Evolutionary conservation across 768 basidiomycete genomes (phyloP), one percentile per base, ranked within the genome.

Genomic region (Termitomyces sp.): DNA sequence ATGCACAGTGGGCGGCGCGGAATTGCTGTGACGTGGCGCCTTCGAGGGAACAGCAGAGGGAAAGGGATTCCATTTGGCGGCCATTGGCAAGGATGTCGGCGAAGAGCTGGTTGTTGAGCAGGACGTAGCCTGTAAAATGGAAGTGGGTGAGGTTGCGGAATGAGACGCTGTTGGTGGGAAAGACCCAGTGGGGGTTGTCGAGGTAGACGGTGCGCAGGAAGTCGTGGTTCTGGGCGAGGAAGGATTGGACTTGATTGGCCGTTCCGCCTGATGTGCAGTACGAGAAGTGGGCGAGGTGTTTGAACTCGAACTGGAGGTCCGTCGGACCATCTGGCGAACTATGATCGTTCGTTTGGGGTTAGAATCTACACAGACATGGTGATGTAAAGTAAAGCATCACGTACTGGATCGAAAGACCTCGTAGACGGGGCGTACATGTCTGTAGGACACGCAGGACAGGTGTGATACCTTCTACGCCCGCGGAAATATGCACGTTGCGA

Each of bases 121-220:
- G 78, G 66, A 86, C 77, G 60, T 78, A 74, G 8, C 86, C 85
- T 2, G 78, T 75, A 67, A 87, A 87, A 61, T 82, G 74, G 58
- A 90, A 77, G 52, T 79, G 75, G 6, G 85, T 85, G 40, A 90
- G 78, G 67, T 88, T 84, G 30, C 84, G 81, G 51, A 87, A 75
- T 22, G 80, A 79, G 53, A 88, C 72, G 33, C 71, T 69, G 16
- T 78, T 73, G 0, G 77, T 63, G 2, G 87, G 85, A 69, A 86
- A 86, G 18, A 72, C 70, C 84, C 85, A 87, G 28, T 72, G 72
- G 8, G 70, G 73, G 62, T 82, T 84, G 53, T 80, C 76, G 62
- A 88, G 72, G 16, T 77, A 76, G 42, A 87, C 64, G 4, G 79
- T 80, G 18, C 82, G 82, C 28, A 88, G 71, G 1, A 77, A 73